Base-by-base conservation (phyloP, 257 asterid species). In the Euphrasia confusa region DNA sequence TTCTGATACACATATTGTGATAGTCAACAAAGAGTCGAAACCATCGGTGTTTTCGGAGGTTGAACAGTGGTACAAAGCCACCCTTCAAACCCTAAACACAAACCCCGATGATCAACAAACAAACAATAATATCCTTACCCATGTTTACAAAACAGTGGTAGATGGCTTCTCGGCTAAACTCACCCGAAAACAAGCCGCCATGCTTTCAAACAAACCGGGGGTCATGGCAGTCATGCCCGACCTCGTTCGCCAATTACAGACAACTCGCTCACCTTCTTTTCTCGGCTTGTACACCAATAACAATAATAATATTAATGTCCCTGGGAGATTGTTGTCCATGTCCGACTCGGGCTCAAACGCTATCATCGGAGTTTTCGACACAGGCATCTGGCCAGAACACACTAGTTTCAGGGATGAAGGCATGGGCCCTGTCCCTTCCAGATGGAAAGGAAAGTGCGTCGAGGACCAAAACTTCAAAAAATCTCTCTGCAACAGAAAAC, bases 371-470 rank as follows among this genome's bases (percentile, higher is more conserved):
- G 45, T 90, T 0, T 30, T 90, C 2, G 97, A 90, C 50, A 87
- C 93, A 1, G 96, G 97, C 5, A 87, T 90, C 28, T 80, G 82
- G 81, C 94, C 97, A 0, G 96, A 85, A 49, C 79, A 73, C 0
- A 80, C 65, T 12, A 90, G 95, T 58, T 90, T 90, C 65, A 83
- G 74, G 1, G 97, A 87, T 49, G 73, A 80, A 8, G 95, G 85
- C 11, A 76, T 90, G 4, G 93, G 80, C 0, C 81, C 90, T 0
- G 33, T 83, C 97, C 96, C 55, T 1, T 32, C 84, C 0, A 74
- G 26, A 11, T 90, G 96, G 97, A 83, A 52, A 74, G 97, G 97
- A 0, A 80, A 77, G 48, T 90, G 97, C 61, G 56, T 42, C 0
- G 81, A 66, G 61, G 97, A 96, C 0, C 72, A 81, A 6, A 74